A percentile compares a stretch with the other conserved stretches of the same genome.
Conservation (phyloP, 73 alveolate species). For the Blepharisma stoltei region DNA sequence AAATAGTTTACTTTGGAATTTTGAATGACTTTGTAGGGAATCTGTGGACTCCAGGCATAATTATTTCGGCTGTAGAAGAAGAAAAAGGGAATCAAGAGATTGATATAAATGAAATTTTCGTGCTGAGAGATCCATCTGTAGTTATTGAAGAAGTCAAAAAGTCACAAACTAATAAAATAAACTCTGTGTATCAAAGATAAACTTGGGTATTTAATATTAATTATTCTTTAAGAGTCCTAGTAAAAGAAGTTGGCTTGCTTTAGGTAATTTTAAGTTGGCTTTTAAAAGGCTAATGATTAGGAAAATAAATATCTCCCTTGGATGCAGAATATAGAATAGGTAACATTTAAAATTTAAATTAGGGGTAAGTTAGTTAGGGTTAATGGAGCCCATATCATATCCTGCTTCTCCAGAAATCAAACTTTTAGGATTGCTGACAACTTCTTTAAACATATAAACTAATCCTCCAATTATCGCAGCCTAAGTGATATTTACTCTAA, state of each 20-base stretch:
- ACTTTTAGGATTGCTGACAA: background rate
- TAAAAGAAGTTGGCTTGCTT: too few relatives aligned
- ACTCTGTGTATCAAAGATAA: too few relatives aligned
- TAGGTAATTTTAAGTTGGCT: too few relatives aligned
- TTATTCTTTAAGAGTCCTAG: too few relatives aligned
- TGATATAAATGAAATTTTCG: background rate
- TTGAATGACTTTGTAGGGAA: slow-evolving; percentile 19
- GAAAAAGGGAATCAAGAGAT: background rate
- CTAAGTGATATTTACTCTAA: background rate
- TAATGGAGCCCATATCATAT: too few relatives aligned
- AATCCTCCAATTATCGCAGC: background rate
- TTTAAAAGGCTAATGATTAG: too few relatives aligned
- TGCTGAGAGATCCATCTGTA: slow-evolving; percentile 4
- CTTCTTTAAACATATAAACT: background rate
- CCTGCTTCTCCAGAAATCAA: slow-evolving; percentile 12
- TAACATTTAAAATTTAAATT: too few relatives aligned
- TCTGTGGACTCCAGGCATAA: slow-evolving; percentile 7
- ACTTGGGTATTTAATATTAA: too few relatives aligned
- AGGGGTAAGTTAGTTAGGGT: too few relatives aligned
- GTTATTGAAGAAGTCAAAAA: background rate
- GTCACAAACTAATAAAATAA: background rate
- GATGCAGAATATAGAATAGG: too few relatives aligned
- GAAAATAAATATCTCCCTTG: too few relatives aligned
- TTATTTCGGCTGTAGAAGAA: background rate
- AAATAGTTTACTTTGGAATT: background rate